Evolutionary conservation across 345 rosid species (phyloP).

Genomic region (Sisymbrium irio): DNA sequence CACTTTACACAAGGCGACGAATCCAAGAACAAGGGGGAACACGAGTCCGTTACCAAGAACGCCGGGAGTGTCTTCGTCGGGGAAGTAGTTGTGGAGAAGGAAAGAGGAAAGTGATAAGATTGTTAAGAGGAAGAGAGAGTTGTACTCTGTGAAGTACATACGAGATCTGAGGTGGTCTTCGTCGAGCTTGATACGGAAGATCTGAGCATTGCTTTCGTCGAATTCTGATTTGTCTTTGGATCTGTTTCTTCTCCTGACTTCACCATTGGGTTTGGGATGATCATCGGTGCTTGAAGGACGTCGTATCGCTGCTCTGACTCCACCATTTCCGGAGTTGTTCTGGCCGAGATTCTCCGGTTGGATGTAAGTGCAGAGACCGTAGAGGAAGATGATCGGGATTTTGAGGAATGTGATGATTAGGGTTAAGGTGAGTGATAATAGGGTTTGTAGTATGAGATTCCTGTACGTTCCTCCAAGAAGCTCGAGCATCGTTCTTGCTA

Average conservation of each 20-base stretch:
- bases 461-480: conserved; percentile 47
- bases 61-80: conserved; percentile 36
- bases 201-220: conserved; percentile 91
- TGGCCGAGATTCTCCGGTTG: conserved; percentile 76
- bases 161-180: conserved; percentile 70
- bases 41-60: conserved; percentile 53
- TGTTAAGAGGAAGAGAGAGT: conserved; percentile 43
- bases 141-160: conserved; percentile 59
- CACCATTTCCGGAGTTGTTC: conserved; percentile 43
- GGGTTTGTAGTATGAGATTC: conserved; percentile 50
- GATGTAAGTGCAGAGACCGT: conserved; percentile 75
- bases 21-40: conserved; percentile 54
- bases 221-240: conserved; percentile 78
- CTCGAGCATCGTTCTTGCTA: conserved; percentile 31
- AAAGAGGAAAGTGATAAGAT: conserved; percentile 47
- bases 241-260: conserved; percentile 48
- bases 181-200: conserved; percentile 85
- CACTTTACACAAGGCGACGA: conserved; percentile 47
- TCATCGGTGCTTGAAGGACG: conserved; percentile 52
- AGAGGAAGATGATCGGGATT: conserved; percentile 61
- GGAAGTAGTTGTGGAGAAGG: conserved; percentile 47
- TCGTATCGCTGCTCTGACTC: conserved; percentile 64
- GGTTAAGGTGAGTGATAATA: conserved; percentile 42
- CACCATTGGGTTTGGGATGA: conserved; percentile 43
- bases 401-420: conserved; percentile 55